Conservation (phyloP, 345 rosid species). For the Brassica carinata region DNA sequence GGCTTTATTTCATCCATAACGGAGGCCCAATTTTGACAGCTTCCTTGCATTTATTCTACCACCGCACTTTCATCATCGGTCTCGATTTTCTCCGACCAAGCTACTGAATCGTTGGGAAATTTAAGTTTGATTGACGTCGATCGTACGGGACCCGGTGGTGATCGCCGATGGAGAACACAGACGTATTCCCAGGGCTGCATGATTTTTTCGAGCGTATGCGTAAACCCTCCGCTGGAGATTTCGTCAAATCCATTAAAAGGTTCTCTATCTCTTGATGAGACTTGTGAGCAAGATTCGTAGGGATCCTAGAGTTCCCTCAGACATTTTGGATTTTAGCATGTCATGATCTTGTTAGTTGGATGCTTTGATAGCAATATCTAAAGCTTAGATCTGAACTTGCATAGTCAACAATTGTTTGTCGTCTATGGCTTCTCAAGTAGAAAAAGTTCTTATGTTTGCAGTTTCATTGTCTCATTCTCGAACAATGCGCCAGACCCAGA, state of each 20-base stretch:
- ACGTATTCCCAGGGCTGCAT: conserved; percentile 74
- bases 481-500: conserved; percentile 91
- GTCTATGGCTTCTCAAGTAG: too few species aligned
- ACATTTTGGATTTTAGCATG: background rate
- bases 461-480: conserved; percentile 84
- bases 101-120: background rate
- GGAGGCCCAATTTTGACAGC: background rate
- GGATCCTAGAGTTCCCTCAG: background rate
- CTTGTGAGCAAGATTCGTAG: background rate
- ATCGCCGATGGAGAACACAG: conserved; percentile 69
- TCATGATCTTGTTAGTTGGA: background rate
- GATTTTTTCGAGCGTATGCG: conserved; percentile 98
- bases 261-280: conserved; percentile 16
- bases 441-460: conserved; percentile 44
- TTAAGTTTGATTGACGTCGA: conserved; percentile 1
- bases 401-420: background rate
- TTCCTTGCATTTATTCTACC: background rate
- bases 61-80: background rate
- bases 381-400: conserved; percentile 6
- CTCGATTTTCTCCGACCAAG: background rate
- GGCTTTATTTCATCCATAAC: background rate
- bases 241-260: conserved; percentile 97
- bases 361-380: background rate
- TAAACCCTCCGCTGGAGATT: conserved; percentile 84
- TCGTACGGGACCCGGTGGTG: conserved; percentile 21